Evolutionary conservation across 1,139 yeast genomes (phyloP).

Genomic region (Blastobotrys buckinghamii): DNA sequence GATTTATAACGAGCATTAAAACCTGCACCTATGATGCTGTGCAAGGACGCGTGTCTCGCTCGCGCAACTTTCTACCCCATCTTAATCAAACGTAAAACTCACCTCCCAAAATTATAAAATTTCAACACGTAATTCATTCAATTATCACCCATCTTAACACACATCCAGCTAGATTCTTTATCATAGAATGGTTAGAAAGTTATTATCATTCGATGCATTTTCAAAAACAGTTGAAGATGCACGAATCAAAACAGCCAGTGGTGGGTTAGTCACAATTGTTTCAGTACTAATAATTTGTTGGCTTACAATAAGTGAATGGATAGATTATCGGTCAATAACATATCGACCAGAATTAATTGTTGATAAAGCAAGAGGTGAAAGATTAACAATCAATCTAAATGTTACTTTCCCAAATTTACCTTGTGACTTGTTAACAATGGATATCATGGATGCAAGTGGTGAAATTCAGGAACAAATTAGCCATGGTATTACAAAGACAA

Average conservation of each 20-base stretch:
- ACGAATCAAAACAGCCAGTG: slow-evolving; percentile 76
- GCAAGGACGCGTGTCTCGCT: not conserved
- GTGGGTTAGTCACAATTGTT: slow-evolving; percentile 78
- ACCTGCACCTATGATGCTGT: too few species aligned
- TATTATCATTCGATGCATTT: slow-evolving; percentile 79
- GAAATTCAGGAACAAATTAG: slow-evolving; percentile 70
- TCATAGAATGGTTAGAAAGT: slow-evolving; percentile 1
- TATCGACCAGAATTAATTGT: slow-evolving; percentile 80
- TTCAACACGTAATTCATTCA: not conserved
- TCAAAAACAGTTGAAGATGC: slow-evolving; percentile 95
- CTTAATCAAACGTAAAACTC: not conserved
- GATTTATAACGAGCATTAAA: too few species aligned
- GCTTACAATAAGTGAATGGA: slow-evolving; percentile 68
- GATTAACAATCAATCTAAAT: slow-evolving; percentile 73
- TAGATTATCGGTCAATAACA: slow-evolving; percentile 60
- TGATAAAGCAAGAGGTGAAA: slow-evolving; percentile 73
- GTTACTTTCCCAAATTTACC: slow-evolving; percentile 79
- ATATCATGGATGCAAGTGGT: slow-evolving; percentile 79
- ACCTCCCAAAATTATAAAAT: too few species aligned
- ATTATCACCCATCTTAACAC: not conserved
- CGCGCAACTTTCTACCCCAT: not conserved
- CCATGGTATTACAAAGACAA: slow-evolving; percentile 64
- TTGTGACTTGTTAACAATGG: slow-evolving; percentile 59
- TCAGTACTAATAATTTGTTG: slow-evolving; percentile 59
- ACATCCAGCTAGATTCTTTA: not conserved